A percentile compares a stretch with the other conserved stretches of the same genome.
phyloP scores from a whole-genome alignment of 306 rosid species.

The Arachis stenosperma region DNA sequence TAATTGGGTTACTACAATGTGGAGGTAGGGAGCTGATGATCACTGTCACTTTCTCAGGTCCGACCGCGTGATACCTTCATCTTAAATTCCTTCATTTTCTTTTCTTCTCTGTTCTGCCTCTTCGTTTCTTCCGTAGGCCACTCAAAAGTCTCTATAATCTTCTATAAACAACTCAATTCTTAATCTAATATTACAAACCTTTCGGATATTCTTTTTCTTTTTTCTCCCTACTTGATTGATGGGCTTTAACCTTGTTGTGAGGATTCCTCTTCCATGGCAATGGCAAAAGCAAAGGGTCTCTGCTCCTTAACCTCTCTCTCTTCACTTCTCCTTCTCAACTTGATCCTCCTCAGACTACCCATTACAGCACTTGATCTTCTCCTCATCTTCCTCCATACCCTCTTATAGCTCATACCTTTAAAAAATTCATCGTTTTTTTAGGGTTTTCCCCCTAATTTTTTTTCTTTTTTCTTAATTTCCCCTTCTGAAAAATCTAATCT shows the following conservation, averaged over 20 bases:
- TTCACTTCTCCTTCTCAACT: constrained; percentile 40
- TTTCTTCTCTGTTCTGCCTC: background rate
- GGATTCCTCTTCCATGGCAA: constrained; percentile 57
- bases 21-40: background rate
- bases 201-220: background rate
- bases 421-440: background rate
- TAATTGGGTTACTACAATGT: too few relatives aligned
- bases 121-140: background rate
- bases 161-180: background rate
- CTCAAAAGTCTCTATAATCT: background rate
- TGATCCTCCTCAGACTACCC: constrained; percentile 65
- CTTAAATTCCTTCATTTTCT: background rate
- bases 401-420: constrained; percentile 54
- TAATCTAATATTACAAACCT: background rate
- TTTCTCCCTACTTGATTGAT: constrained; percentile 44
- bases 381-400: constrained; percentile 87
- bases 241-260: constrained; percentile 54
- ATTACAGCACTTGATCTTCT: constrained; percentile 80
- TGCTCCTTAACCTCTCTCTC: constrained; percentile 35
- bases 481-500: constrained; percentile 3
- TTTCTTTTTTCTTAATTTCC: background rate
- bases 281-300: constrained; percentile 1
- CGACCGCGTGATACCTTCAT: background rate
- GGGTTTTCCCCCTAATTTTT: background rate
- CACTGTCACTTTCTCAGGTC: background rate